These are phyloP conservation scores for Taphrina communis DNA, from an alignment of 1,139 yeast genomes.

Conservation along the genomic window DNA sequence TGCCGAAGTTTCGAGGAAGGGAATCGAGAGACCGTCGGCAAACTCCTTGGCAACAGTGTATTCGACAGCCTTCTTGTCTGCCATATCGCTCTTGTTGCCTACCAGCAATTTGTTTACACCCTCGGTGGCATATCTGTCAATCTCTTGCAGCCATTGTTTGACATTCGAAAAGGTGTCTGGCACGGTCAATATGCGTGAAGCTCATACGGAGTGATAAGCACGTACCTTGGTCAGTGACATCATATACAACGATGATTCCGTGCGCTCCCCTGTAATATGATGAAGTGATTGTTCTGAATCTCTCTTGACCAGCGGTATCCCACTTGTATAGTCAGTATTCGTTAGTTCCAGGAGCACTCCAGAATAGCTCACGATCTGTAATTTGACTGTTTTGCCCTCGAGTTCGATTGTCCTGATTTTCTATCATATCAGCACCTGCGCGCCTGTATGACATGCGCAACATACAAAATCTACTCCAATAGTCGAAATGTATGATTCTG, in stretches of 20 bases:
- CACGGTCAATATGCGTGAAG: neutral
- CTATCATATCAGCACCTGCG: conserved; percentile 16
- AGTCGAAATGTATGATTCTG: conserved; percentile 95
- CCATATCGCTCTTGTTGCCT: conserved; percentile 94
- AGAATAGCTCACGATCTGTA: conserved; percentile 64
- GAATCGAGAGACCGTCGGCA: conserved; percentile 94
- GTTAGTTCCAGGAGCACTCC: too few relatives aligned
- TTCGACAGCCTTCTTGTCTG: conserved; percentile 94
- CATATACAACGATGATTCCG: conserved; percentile 96
- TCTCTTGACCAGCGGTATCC: conserved; percentile 99
- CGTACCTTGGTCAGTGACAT: conserved; percentile 87
- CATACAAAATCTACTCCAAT: conserved; percentile 88
- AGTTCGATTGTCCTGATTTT: conserved; percentile 95
- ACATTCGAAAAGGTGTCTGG: conserved; percentile 84
- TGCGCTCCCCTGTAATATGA: conserved; percentile 99
- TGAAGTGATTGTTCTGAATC: conserved; percentile 96
- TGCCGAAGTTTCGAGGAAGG: conserved; percentile 96
- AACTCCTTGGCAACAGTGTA: conserved; percentile 96
- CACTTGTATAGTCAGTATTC: conserved; percentile 54
- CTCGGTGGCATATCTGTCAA: conserved; percentile 96
- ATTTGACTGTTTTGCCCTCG: conserved; percentile 95
- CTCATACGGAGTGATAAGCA: neutral
- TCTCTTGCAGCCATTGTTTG: conserved; percentile 98
- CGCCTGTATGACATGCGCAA: conserved; percentile 9
- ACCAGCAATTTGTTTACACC: conserved; percentile 95